Base-by-base conservation (phyloP, 2,329 filamentous ascomycete genomes). In the Curvularia hawaiiensis region DNA sequence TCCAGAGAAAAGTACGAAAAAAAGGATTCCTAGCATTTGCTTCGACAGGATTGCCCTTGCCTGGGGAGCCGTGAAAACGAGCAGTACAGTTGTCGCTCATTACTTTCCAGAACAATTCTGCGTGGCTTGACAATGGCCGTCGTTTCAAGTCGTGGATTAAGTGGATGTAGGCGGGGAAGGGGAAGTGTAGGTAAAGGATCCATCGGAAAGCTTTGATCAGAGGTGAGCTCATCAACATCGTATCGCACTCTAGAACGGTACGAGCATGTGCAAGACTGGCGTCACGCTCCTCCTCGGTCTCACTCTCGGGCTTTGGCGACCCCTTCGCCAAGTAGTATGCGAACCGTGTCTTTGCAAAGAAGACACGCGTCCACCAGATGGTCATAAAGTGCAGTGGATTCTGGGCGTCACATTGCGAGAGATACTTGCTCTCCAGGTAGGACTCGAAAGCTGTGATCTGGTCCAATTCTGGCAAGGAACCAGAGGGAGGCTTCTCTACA, bases 301-400 rank as follows among this genome's bases (percentile, higher is more conserved):
- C 67, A 4, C 61, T 54, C 2, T 54, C 44, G 26, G 52, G 44
- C 1, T 59, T 54, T 3, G 41, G 44, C 1, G 64, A 60, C 80
- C 54, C 82, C 73, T 48, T 8, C 30, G 50, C 3, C 64, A 62
- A 81, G 54, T 83, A 74, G 47, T 85, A 80, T 49, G 86, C 55
- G 0, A 89, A 78, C 1, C 76, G 79, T 45, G 59, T 71, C 64
- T 80, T 85, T 0, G 84, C 80, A 3, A 88, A 54, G 5, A 77
- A 73, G 0, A 63, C 71, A 11, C 83, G 75, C 10, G 75, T 69
- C 48, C 65, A 74, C 80, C 79, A 83, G 12, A 81, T 73, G 0
- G 80, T 80, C 71, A 83, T 78, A 58, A 77, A 81, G 55, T 75
- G 80, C 1, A 73, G 75, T 0, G 65, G 63, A 18, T 63, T 68